A percentile compares a stretch with the other conserved stretches of the same genome.
Evolutionary conservation across 1,284 basidiomycete species (phyloP).

Genomic region (Cryptococcus sp.): DNA sequence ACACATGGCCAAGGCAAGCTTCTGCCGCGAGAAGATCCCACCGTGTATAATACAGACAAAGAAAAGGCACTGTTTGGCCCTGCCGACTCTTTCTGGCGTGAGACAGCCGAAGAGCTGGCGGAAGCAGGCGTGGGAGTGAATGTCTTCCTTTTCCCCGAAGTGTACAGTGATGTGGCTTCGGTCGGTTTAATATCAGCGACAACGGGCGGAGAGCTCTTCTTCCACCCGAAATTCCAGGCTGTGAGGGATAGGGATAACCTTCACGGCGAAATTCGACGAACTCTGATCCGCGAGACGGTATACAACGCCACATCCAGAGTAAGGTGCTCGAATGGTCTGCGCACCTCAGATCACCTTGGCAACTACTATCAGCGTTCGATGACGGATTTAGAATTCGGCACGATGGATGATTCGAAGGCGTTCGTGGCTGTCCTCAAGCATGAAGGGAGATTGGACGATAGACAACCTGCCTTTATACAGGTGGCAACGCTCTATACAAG

Average conservation of each 20-base stretch:
- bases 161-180: slow-evolving; percentile 84
- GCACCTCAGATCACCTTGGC: slow-evolving; percentile 71
- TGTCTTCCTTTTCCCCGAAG: slow-evolving; percentile 80
- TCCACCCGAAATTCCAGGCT: slow-evolving; percentile 84
- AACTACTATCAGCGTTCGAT: slow-evolving; percentile 76
- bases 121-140: slow-evolving; percentile 89
- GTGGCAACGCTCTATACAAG: slow-evolving; percentile 90
- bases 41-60: slow-evolving; percentile 84
- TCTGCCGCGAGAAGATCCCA: slow-evolving; percentile 64
- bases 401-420: slow-evolving; percentile 78
- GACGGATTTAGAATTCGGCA: slow-evolving; percentile 78
- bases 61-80: slow-evolving; percentile 79
- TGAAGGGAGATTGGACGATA: slow-evolving; percentile 67
- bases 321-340: slow-evolving; percentile 82
- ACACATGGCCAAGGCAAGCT: slow-evolving; percentile 74
- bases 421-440: slow-evolving; percentile 69
- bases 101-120: slow-evolving; percentile 82
- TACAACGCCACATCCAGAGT: slow-evolving; percentile 82
- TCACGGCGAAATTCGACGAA: slow-evolving; percentile 69
- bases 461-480: slow-evolving; percentile 80
- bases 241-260: slow-evolving; percentile 69
- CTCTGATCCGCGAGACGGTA: slow-evolving; percentile 71
- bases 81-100: slow-evolving; percentile 74
- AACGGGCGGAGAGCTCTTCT: slow-evolving; percentile 92
- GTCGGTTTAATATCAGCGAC: slow-evolving; percentile 72